phyloP scores from a whole-genome alignment of 306 rosid species.

The Senna siamea region DNA sequence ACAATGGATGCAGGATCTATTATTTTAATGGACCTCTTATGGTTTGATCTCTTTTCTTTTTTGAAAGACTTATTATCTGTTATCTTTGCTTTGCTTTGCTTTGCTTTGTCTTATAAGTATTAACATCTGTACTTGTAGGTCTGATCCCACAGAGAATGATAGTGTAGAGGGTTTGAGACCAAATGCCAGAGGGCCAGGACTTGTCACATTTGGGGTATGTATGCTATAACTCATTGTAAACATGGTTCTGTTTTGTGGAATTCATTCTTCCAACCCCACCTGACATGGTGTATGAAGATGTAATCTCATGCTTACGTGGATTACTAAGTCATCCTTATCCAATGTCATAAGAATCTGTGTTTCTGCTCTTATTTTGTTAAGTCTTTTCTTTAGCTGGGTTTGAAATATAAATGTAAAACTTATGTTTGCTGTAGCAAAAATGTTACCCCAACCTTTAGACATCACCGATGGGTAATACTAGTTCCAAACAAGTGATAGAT shows the following conservation, averaged over 20 bases:
- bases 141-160: constrained; percentile 99
- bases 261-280: constrained; percentile 13
- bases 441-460: too few relatives aligned
- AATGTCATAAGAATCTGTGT: too few relatives aligned
- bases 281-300: constrained; percentile 11
- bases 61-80: constrained; percentile 3
- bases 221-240: constrained; percentile 13
- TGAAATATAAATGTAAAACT: too few relatives aligned
- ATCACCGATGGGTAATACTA: too few relatives aligned
- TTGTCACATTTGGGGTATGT: constrained; percentile 95
- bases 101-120: constrained; percentile 26
- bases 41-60: constrained; percentile 54
- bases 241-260: constrained; percentile 24
- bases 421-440: too few relatives aligned
- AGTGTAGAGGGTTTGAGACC: constrained; percentile 99
- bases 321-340: too few relatives aligned
- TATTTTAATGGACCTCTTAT: constrained; percentile 91
- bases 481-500: too few relatives aligned
- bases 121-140: constrained; percentile 60
- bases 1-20: constrained; percentile 99
- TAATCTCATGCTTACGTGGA: constrained; percentile 16
- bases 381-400: too few relatives aligned
- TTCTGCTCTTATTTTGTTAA: too few relatives aligned
- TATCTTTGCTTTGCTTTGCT: background rate
- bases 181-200: constrained; percentile 99